Base-by-base conservation (phyloP, 768 basidiomycete genomes). In the Jaapia argillacea region DNA sequence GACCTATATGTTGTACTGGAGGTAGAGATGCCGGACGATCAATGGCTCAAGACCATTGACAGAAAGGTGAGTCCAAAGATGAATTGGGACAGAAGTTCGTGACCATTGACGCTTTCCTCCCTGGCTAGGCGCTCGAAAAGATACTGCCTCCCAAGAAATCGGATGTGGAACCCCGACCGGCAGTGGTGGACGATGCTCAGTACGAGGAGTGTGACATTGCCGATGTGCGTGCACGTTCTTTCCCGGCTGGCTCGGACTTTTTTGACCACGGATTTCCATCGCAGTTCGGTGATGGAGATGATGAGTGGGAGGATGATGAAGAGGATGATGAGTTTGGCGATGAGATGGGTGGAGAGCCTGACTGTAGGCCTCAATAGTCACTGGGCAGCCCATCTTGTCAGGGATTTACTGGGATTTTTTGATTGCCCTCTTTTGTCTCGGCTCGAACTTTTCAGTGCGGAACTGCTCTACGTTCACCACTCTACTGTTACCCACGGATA, bases 11-110 rank as follows among this genome's bases (percentile, higher is more conserved):
- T 97, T 44, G 72, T 82, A 42, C 74, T 96, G 42, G 75, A 83
- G 44, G 71, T 97, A 42, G 92, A 96, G 63, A 91, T 93, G 88
- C 93, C 93, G 10, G 68, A 70, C 45, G 69, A 73, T 40, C 67
- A 78, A 33, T 98, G 92, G 92, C 64, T 91, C 23, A 70, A 65
- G 50, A 71, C 66, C 2, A 65, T 83, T 23, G 81, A 91, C 54
- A 57, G 56, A 36, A 64, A 71, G 60, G 89, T 87, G 48, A 28
- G 55, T 48, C 42, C 24, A 47, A 7, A 10, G 37, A 38, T 7
- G 37, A 21, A 21, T 10, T 38, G 10, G 37, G 37, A 38, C 13
- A 12, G 16, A 10, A 16, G 28, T 33, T 10, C 16, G 16, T 16
- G 16, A 33, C 10, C n/a, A n/a, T 10, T n/a, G 3, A 31, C 41